Evolutionary conservation across 495 filamentous ascomycete genomes (phyloP).

Genomic region (Cetradonia linearis): DNA sequence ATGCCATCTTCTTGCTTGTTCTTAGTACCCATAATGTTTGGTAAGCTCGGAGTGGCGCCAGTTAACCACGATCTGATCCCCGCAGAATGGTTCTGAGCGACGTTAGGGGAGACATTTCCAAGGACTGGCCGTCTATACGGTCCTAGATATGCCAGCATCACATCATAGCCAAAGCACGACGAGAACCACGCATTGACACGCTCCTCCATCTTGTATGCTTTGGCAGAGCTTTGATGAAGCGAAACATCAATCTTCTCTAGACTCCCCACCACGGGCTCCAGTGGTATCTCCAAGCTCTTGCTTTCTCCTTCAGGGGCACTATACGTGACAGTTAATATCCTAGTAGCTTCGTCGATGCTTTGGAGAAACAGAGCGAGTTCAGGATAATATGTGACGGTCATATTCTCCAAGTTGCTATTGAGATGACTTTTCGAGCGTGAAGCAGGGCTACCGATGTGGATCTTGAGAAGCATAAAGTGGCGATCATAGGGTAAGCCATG

Average conservation of each 20-base stretch:
- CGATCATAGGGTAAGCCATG: conserved; percentile 69
- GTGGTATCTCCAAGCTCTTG: conserved; percentile 45
- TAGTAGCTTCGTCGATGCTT: conserved; percentile 35
- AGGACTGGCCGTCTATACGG: conserved; percentile 51
- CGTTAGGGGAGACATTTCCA: conserved; percentile 42
- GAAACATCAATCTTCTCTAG: conserved; percentile 44
- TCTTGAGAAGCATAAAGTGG: conserved; percentile 63
- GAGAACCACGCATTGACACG: conserved; percentile 67
- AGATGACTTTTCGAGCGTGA: conserved; percentile 12
- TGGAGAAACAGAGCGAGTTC: conserved; percentile 61
- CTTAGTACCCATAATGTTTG: conserved; percentile 11
- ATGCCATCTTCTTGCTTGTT: conserved; percentile 37
- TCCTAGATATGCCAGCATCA: conserved; percentile 61
- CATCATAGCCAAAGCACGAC: conserved; percentile 53
- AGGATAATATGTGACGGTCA: conserved; percentile 55
- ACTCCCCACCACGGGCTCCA: conserved; percentile 42
- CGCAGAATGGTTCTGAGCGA: not conserved
- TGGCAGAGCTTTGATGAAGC: conserved; percentile 55
- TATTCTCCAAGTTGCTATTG: conserved; percentile 42
- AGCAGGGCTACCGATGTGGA: conserved; percentile 28
- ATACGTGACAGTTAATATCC: conserved; percentile 40
- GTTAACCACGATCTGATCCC: conserved; percentile 37
- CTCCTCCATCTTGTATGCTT: conserved; percentile 56
- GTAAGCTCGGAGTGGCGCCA: conserved; percentile 33
- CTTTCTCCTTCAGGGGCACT: conserved; percentile 23